These are phyloP conservation scores for Acer saccharum DNA, from an alignment of 345 rosid genomes.

Conservation along the genomic window DNA sequence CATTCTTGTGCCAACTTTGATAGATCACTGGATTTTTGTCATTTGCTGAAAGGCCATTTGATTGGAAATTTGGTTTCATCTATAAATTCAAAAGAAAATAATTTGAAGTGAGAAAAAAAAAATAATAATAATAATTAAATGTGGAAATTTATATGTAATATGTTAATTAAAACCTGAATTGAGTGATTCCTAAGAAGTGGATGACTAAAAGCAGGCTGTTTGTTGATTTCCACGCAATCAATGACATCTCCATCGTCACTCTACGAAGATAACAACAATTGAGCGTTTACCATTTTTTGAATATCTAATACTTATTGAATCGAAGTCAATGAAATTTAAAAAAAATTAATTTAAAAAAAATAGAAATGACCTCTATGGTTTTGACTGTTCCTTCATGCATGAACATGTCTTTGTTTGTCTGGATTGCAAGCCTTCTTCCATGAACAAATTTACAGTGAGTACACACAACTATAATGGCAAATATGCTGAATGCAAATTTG, in stretches of 20 bases:
- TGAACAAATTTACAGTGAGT: too few relatives aligned
- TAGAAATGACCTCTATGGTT: too few relatives aligned
- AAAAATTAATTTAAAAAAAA: too few relatives aligned
- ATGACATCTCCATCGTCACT: constrained; percentile 15
- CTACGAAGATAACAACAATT: not conserved
- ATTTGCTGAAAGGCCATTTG: constrained; percentile 1
- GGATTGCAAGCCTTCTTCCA: too few relatives aligned
- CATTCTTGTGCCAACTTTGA: constrained; percentile 23
- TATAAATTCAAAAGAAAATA: not conserved
- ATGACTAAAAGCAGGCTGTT: constrained; percentile 36
- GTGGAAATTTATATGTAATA: not conserved
- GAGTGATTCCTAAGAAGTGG: constrained; percentile 30
- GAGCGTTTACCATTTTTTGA: too few relatives aligned
- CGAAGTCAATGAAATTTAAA: too few relatives aligned
- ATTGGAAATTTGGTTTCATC: constrained; percentile 23
- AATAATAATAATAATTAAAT: not conserved
- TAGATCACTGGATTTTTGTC: not conserved
- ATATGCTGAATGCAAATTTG: too few relatives aligned
- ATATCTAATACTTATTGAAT: too few relatives aligned
- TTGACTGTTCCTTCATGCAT: too few relatives aligned
- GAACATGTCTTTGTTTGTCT: too few relatives aligned
- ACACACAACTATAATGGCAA: too few relatives aligned
- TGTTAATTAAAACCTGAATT: constrained; percentile 10
- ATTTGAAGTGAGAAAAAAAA: too few relatives aligned
- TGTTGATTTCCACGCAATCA: constrained; percentile 30